phyloP scores from a whole-genome alignment of 2,329 filamentous ascomycete genomes.

The Onygenales sp. region DNA sequence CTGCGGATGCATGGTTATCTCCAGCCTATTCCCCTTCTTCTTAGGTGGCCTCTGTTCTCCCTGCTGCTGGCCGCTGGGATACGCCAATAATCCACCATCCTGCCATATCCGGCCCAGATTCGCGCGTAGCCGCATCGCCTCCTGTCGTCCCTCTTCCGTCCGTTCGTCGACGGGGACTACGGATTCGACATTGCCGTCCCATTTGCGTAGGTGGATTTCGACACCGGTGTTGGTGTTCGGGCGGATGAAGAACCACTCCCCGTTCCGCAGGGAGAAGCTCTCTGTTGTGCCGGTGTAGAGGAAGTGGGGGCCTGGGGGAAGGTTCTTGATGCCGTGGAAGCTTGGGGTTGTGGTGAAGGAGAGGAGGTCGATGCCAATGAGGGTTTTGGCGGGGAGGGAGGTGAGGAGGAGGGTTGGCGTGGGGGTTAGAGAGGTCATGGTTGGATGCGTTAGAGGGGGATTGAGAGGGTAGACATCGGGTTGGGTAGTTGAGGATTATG shows the following conservation, averaged over 20 bases:
- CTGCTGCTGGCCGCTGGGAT: slow-evolving; percentile 22
- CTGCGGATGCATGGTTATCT: slow-evolving; percentile 6
- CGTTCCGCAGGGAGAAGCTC: slow-evolving; percentile 51
- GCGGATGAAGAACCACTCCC: slow-evolving; percentile 50
- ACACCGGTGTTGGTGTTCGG: slow-evolving; percentile 11
- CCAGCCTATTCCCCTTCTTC: slow-evolving; percentile 19
- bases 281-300: slow-evolving; percentile 50
- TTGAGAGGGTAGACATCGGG: background rate
- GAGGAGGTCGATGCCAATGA: slow-evolving; percentile 45
- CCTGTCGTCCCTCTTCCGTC: slow-evolving; percentile 33
- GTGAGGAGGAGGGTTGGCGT: slow-evolving; percentile 36
- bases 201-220: slow-evolving; percentile 46
- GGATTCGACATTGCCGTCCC: slow-evolving; percentile 34
- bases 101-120: slow-evolving; percentile 50
- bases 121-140: slow-evolving; percentile 43
- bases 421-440: slow-evolving; percentile 14
- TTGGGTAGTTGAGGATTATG: background rate
- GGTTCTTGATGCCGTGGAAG: slow-evolving; percentile 51
- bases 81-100: slow-evolving; percentile 35
- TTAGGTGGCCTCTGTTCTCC: slow-evolving; percentile 10
- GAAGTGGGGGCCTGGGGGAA: slow-evolving; percentile 52
- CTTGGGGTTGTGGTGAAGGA: slow-evolving; percentile 54
- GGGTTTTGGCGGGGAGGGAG: slow-evolving; percentile 35
- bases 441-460: background rate
- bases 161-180: slow-evolving; percentile 23